phyloP scores from a whole-genome alignment of 2,329 filamentous ascomycete genomes.

The Fusarium redolens region DNA sequence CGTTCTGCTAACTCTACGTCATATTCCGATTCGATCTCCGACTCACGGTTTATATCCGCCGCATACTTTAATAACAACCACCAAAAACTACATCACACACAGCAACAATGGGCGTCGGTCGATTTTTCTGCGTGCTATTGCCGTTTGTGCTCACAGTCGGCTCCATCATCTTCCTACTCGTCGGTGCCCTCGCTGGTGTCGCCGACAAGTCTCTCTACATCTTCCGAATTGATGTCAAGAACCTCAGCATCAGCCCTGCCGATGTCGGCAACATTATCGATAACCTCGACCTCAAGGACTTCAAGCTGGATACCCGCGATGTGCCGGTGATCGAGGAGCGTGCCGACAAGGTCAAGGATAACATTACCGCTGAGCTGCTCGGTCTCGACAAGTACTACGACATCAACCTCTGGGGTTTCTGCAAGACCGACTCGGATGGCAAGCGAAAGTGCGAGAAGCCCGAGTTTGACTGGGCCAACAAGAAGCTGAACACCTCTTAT shows the following conservation, averaged over 20 bases:
- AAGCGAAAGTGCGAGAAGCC: slow-evolving; percentile 75
- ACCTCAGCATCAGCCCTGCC: slow-evolving; percentile 60
- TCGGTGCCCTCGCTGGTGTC: slow-evolving; percentile 67
- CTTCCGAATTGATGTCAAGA: slow-evolving; percentile 70
- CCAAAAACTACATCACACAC: neutral
- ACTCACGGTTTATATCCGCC: slow-evolving; percentile 13
- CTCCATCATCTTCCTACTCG: slow-evolving; percentile 76
- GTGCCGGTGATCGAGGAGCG: slow-evolving; percentile 61
- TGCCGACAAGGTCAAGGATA: slow-evolving; percentile 54
- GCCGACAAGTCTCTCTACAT: slow-evolving; percentile 67
- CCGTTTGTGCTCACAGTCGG: slow-evolving; percentile 85
- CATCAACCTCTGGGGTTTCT: slow-evolving; percentile 89
- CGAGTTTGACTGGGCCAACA: slow-evolving; percentile 80
- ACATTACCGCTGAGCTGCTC: slow-evolving; percentile 68
- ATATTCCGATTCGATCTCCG: slow-evolving; percentile 33
- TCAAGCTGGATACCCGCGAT: slow-evolving; percentile 40
- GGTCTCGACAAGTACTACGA: slow-evolving; percentile 81
- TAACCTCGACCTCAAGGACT: slow-evolving; percentile 39
- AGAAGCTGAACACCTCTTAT: slow-evolving; percentile 73
- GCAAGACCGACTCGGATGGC: slow-evolving; percentile 67
- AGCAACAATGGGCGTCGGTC: slow-evolving; percentile 70
- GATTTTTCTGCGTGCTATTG: slow-evolving; percentile 87
- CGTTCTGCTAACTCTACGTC: slow-evolving; percentile 39
- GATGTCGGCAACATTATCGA: slow-evolving; percentile 52
- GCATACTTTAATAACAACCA: slow-evolving; percentile 8